A percentile compares a stretch with the other conserved stretches of the same genome.
Conservation (phyloP, 2,329 filamentous ascomycete species). For the Fusarium sublunatum region DNA sequence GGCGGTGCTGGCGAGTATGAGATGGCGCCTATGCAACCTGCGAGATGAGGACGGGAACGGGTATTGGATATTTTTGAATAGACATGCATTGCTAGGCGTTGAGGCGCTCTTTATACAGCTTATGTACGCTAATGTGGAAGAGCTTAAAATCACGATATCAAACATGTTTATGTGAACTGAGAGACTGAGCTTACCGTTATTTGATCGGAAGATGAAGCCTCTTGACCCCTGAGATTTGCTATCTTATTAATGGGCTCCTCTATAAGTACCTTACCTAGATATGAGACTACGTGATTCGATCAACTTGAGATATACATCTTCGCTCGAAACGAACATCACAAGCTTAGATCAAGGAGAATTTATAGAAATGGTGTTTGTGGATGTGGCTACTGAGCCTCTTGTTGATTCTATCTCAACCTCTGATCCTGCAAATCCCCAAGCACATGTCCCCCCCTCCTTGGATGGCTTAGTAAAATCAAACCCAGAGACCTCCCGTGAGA, state of each 20-base stretch:
- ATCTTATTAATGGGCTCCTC: too few species aligned
- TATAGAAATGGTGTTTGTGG: neutral
- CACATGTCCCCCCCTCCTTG: neutral
- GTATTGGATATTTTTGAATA: slow-evolving; percentile 39
- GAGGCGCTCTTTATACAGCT: slow-evolving; percentile 31
- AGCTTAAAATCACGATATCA: neutral
- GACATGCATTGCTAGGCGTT: slow-evolving; percentile 53
- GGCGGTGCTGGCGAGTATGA: slow-evolving; percentile 72
- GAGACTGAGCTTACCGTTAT: neutral
- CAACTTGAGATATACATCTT: too few species aligned
- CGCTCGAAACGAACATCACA: neutral
- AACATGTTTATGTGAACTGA: neutral
- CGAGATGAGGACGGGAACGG: slow-evolving; percentile 36
- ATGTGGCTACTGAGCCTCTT: slow-evolving; percentile 5
- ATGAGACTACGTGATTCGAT: too few species aligned
- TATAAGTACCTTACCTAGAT: too few species aligned
- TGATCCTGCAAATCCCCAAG: slow-evolving; percentile 6
- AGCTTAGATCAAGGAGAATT: neutral
- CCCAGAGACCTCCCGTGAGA: slow-evolving; percentile 12
- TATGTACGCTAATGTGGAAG: slow-evolving; percentile 14
- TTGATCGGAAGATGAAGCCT: too few species aligned
- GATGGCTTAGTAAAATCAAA: slow-evolving; percentile 18
- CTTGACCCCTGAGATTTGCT: too few species aligned
- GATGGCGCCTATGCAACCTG: slow-evolving; percentile 62
- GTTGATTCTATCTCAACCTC: slow-evolving; percentile 20